These are phyloP conservation scores for Bauhinia variegata DNA, from an alignment of 306 rosid species.

Conservation along the genomic window DNA sequence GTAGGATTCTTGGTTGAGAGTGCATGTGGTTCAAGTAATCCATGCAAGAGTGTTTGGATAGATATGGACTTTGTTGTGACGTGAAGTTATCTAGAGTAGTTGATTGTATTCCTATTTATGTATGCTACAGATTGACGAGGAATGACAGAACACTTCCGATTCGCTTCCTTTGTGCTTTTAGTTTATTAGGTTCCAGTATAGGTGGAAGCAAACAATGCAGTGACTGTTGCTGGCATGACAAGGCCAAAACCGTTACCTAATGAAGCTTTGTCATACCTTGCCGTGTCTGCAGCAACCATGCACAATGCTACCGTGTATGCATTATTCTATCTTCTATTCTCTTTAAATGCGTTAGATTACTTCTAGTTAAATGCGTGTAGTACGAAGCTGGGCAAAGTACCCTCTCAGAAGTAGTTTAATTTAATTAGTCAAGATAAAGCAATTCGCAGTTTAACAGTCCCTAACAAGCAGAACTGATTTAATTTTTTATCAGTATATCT, in stretches of 20 bases:
- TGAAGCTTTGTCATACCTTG: conserved; percentile 83
- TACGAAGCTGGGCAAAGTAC: background rate
- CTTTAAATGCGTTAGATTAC: background rate
- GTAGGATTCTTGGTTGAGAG: no score
- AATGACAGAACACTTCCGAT: no score
- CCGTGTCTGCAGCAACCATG: conserved; percentile 87
- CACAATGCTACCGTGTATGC: conserved; percentile 82
- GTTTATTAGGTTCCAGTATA: conserved; percentile 36
- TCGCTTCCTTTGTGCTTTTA: no score
- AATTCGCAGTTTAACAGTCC: conserved; percentile 15
- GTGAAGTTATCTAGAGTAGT: no score
- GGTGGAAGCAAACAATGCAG: conserved; percentile 95
- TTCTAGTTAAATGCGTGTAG: conserved; percentile 7
- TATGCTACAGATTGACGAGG: no score
- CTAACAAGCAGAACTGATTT: conserved; percentile 6
- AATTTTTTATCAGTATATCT: conserved; percentile 26
- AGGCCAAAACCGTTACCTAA: conserved; percentile 77
- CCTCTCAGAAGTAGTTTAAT: conserved; percentile 12
- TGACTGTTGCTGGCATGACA: conserved; percentile 85
- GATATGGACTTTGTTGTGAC: no score
- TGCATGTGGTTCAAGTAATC: no score
- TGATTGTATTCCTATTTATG: no score
- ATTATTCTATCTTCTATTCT: conserved; percentile 3
- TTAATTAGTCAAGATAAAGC: conserved; percentile 11
- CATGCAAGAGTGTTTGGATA: no score